Evolutionary conservation across 331 rosid genomes (phyloP).

Genomic region (Telfairia occidentalis): DNA sequence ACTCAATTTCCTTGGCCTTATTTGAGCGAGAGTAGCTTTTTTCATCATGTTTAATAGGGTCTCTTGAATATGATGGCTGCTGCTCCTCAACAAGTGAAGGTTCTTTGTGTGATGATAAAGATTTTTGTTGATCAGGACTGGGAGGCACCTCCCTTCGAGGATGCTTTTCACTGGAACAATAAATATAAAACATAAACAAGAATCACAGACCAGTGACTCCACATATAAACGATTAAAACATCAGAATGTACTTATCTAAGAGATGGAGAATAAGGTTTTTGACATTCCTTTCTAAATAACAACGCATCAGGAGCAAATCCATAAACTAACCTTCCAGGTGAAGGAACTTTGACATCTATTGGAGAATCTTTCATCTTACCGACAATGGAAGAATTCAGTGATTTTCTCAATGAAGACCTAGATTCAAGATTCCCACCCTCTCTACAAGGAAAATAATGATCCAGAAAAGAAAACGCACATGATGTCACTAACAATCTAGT

Average conservation of each 20-base stretch:
- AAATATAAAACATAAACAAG: not conserved
- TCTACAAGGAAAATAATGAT: slow-evolving; percentile 25
- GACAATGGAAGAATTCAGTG: slow-evolving; percentile 25
- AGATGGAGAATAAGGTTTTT: slow-evolving; percentile 5
- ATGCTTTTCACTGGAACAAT: not conserved
- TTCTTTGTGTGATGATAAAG: slow-evolving; percentile 28
- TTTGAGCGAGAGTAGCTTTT: slow-evolving; percentile 30
- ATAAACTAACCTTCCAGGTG: slow-evolving; percentile 37
- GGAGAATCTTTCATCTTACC: slow-evolving; percentile 33
- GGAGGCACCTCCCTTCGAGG: not conserved
- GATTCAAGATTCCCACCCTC: slow-evolving; percentile 30
- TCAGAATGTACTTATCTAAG: not conserved
- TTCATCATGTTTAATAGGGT: slow-evolving; percentile 34
- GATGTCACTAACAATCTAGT: not conserved
- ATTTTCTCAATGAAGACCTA: slow-evolving; percentile 31
- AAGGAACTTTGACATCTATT: slow-evolving; percentile 28
- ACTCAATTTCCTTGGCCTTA: slow-evolving; percentile 26
- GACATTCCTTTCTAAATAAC: slow-evolving; percentile 30
- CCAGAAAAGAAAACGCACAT: not conserved
- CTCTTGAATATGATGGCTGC: slow-evolving; percentile 29
- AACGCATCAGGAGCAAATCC: slow-evolving; percentile 15
- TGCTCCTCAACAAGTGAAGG: slow-evolving; percentile 32
- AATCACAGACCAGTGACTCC: not conserved
- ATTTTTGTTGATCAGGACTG: slow-evolving; percentile 27
- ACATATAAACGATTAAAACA: not conserved